phyloP scores from a whole-genome alignment of 805 yeast genomes.

The Ogataea allantospora region DNA sequence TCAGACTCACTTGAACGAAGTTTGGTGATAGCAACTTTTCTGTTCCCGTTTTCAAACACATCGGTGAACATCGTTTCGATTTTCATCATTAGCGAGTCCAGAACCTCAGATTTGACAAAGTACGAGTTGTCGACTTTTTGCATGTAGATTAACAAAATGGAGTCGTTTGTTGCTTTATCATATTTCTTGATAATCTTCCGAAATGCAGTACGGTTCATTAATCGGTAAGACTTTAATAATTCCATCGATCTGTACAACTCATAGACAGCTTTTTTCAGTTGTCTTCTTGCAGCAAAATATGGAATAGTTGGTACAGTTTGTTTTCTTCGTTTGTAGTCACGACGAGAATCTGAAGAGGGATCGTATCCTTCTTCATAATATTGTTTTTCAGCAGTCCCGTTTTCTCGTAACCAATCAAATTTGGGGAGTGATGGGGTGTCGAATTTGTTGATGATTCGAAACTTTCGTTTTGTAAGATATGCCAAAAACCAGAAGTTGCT shows the following conservation, averaged over 20 bases:
- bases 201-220: slow-evolving; percentile 82
- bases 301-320: slow-evolving; percentile 39
- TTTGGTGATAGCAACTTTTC: slow-evolving; percentile 70
- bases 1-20: slow-evolving; percentile 48
- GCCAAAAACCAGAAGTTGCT: slow-evolving; percentile 20
- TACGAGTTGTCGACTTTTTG: slow-evolving; percentile 54
- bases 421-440: slow-evolving; percentile 44
- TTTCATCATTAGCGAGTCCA: slow-evolving; percentile 61
- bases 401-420: slow-evolving; percentile 33
- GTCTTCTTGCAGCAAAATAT: slow-evolving; percentile 62
- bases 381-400: slow-evolving; percentile 33
- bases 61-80: slow-evolving; percentile 68
- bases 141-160: slow-evolving; percentile 49
- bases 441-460: slow-evolving; percentile 33
- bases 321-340: slow-evolving; percentile 48
- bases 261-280: slow-evolving; percentile 62
- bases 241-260: slow-evolving; percentile 76
- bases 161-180: slow-evolving; percentile 65
- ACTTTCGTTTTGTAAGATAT: slow-evolving; percentile 25
- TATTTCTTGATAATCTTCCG: slow-evolving; percentile 87
- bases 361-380: slow-evolving; percentile 35
- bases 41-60: slow-evolving; percentile 67
- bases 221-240: slow-evolving; percentile 64
- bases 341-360: slow-evolving; percentile 25
- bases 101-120: slow-evolving; percentile 59